Evolutionary conservation across 73 alveolate genomes (phyloP).

Genomic region (Urostyla sp.): DNA sequence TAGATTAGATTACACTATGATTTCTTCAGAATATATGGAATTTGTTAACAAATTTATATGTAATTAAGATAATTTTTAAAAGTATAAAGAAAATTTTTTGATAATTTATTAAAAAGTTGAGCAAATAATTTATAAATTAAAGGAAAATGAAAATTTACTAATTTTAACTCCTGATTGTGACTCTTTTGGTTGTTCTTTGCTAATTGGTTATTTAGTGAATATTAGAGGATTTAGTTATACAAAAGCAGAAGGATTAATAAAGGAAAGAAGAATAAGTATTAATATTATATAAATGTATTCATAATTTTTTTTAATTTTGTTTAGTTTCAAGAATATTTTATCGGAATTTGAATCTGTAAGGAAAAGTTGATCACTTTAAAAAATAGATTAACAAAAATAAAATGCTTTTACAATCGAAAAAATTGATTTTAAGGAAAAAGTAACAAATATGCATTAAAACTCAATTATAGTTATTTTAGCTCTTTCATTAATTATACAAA

Average conservation of each 20-base stretch:
- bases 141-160: too few relatives aligned
- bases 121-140: too few relatives aligned
- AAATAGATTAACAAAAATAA: background rate
- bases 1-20: too few relatives aligned
- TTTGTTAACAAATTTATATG: too few relatives aligned
- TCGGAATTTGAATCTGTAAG: background rate
- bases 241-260: conserved; percentile 8
- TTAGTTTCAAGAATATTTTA: background rate
- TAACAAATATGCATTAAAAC: background rate
- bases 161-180: conserved; percentile 36
- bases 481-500: background rate
- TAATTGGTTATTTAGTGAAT: conserved; percentile 12
- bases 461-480: background rate
- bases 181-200: background rate
- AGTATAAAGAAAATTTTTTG: too few relatives aligned
- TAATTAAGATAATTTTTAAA: too few relatives aligned
- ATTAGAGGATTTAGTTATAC: background rate
- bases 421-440: conserved; percentile 7
- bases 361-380: background rate
- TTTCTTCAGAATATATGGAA: too few relatives aligned
- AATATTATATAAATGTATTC: conserved; percentile 22
- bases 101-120: too few relatives aligned
- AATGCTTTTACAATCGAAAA: background rate
- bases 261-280: conserved; percentile 16
- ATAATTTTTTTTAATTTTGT: background rate